Evolutionary conservation across 108 stramenopile species (phyloP).

Genomic region (Fragilaria crotonensis): DNA sequence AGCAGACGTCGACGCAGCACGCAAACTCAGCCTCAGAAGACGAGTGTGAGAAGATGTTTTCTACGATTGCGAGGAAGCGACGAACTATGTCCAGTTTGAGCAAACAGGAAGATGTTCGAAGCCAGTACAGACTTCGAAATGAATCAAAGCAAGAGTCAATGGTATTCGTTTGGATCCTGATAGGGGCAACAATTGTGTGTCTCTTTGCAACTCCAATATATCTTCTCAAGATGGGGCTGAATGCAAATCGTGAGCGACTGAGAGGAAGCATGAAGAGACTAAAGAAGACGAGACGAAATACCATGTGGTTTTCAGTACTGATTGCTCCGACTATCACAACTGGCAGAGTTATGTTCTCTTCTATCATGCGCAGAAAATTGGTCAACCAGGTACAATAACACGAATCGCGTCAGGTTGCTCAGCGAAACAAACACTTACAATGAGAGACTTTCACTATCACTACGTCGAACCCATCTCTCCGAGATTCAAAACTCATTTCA

Average conservation of each 20-base stretch:
- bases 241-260: neutral
- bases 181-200: neutral
- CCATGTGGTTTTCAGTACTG: conserved; percentile 76
- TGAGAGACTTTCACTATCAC: conserved; percentile 18
- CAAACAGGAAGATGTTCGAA: neutral
- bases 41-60: no score
- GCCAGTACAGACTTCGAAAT: neutral
- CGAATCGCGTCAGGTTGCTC: conserved; percentile 81
- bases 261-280: neutral
- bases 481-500: conserved; percentile 40
- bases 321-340: conserved; percentile 83
- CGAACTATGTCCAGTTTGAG: neutral
- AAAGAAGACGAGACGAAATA: conserved; percentile 18
- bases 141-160: neutral
- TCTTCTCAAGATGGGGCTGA: neutral
- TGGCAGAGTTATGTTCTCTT: conserved; percentile 93
- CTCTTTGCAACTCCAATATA: neutral
- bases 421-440: conserved; percentile 3
- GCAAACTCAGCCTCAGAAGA: no score
- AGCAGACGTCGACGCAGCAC: no score
- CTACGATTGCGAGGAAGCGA: neutral
- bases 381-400: conserved; percentile 80
- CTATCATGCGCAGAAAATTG: conserved; percentile 55
- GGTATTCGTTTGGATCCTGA: neutral
- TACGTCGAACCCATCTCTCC: conserved; percentile 19